phyloP scores from a whole-genome alignment of 1,139 yeast species.

The Yamadazyma atmosphaerica region DNA sequence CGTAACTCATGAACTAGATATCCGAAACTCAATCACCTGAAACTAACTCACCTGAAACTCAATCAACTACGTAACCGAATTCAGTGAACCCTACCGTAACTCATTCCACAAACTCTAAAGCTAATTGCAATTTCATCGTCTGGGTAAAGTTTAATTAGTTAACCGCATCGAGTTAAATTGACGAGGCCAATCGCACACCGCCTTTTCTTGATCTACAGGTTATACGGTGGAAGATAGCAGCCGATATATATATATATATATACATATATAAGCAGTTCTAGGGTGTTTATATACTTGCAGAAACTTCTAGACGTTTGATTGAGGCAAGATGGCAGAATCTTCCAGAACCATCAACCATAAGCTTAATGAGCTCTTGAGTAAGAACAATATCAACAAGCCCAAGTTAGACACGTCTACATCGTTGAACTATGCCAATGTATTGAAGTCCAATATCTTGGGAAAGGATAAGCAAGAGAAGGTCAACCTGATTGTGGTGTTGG shows the following conservation, averaged over 20 bases:
- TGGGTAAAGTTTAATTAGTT: conserved; percentile 5
- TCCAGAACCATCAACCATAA: conserved; percentile 48
- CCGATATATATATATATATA: too few relatives aligned
- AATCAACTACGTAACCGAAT: too few relatives aligned
- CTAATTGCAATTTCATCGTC: background rate
- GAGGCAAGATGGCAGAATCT: conserved; percentile 29
- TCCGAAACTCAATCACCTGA: background rate
- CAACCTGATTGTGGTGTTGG: conserved; percentile 53
- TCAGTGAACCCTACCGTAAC: too few relatives aligned
- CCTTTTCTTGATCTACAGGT: background rate
- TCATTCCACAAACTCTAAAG: background rate
- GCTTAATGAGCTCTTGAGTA: conserved; percentile 45
- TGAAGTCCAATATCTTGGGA: conserved; percentile 43
- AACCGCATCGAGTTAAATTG: conserved; percentile 8
- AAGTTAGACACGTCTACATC: conserved; percentile 39
- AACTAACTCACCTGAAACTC: too few relatives aligned
- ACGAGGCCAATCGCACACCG: background rate
- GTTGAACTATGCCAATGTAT: conserved; percentile 34
- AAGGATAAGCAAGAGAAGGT: conserved; percentile 53
- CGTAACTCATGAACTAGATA: background rate
- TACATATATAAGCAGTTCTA: too few relatives aligned
- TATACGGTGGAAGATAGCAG: too few relatives aligned
- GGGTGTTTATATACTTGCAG: too few relatives aligned
- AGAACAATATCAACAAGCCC: conserved; percentile 28
- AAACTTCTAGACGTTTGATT: background rate